Evolutionary conservation across 495 filamentous ascomycete genomes (phyloP).

Genomic region (Daldinia caldariorum): DNA sequence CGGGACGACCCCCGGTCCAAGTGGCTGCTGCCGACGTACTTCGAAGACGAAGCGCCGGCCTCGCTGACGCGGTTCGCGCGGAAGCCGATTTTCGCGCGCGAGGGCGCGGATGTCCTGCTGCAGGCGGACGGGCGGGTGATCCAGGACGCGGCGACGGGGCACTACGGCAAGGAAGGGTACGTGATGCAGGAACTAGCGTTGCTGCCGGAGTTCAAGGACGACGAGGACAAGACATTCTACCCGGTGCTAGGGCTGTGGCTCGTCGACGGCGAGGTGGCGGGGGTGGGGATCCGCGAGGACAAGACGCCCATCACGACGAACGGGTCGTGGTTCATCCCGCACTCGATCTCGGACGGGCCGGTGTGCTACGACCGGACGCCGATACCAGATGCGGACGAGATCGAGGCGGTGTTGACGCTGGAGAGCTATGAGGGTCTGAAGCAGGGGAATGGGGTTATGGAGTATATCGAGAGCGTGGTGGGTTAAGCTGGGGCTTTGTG

Average conservation of each 20-base stretch:
- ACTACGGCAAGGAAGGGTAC: slow-evolving; percentile 17
- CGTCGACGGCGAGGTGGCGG: slow-evolving; percentile 11
- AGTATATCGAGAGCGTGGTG: slow-evolving; percentile 9
- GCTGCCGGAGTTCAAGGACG: slow-evolving; percentile 15
- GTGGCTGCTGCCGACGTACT: slow-evolving; percentile 17
- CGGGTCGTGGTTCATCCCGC: slow-evolving; percentile 13
- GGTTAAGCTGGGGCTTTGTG: background rate
- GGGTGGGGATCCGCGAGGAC: slow-evolving; percentile 19
- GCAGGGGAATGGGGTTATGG: background rate
- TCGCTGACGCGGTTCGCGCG: slow-evolving; percentile 8
- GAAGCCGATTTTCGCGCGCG: slow-evolving; percentile 18
- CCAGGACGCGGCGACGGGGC: slow-evolving; percentile 6
- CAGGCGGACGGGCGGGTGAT: slow-evolving; percentile 7
- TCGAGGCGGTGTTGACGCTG: slow-evolving; percentile 7
- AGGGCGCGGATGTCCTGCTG: slow-evolving; percentile 14
- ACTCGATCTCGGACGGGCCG: slow-evolving; percentile 12
- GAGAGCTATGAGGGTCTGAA: slow-evolving; percentile 3
- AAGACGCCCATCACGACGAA: slow-evolving; percentile 14
- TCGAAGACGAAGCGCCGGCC: slow-evolving; percentile 11
- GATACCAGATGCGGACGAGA: slow-evolving; percentile 10
- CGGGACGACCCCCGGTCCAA: slow-evolving; percentile 14
- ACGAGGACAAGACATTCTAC: slow-evolving; percentile 1
- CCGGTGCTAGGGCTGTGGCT: slow-evolving; percentile 13
- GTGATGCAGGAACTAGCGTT: slow-evolving; percentile 12
- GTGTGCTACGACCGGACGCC: slow-evolving; percentile 11